Percentiles rank a stretch among this genome's conserved stretches.
Conservation (phyloP, 768 basidiomycete species). For the Xerocomellus intermedius region DNA sequence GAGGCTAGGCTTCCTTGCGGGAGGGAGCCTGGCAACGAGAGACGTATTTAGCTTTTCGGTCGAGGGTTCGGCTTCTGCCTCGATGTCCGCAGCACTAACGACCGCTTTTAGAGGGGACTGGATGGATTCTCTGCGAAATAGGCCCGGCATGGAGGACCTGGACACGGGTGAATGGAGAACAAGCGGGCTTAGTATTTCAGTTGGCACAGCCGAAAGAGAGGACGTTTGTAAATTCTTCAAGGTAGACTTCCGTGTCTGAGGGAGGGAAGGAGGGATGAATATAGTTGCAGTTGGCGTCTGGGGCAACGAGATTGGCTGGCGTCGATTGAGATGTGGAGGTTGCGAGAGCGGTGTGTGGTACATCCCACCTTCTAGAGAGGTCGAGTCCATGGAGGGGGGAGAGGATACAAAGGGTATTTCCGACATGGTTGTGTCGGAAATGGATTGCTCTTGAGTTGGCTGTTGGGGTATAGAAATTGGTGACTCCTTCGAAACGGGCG, state of each 20-base stretch:
- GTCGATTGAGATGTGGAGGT: conserved; percentile 32
- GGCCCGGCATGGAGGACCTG: conserved; percentile 15
- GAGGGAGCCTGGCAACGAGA: not conserved
- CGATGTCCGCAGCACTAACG: conserved; percentile 11
- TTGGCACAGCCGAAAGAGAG: conserved; percentile 20
- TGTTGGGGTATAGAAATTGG: not conserved
- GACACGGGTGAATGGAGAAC: conserved; percentile 28
- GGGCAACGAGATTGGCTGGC: conserved; percentile 33
- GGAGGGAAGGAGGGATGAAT: conserved; percentile 14
- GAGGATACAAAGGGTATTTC: conserved; percentile 15
- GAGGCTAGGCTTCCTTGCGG: conserved; percentile 13
- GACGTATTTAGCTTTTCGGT: conserved; percentile 8
- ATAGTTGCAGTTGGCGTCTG: conserved; percentile 29
- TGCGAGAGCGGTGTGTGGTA: conserved; percentile 14
- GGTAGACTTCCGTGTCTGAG: conserved; percentile 18
- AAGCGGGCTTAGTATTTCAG: conserved; percentile 32
- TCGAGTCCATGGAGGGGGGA: conserved; percentile 11
- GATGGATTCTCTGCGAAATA: conserved; percentile 24
- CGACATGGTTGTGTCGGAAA: not conserved
- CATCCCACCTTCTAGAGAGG: conserved; percentile 1
- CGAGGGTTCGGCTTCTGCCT: conserved; percentile 1
- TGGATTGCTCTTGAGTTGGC: not conserved
- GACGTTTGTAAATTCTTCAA: conserved; percentile 28
- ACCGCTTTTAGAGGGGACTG: conserved; percentile 26
- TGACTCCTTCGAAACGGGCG: not conserved